phyloP scores from a whole-genome alignment of 2,329 filamentous ascomycete genomes.

The Trichoderma asperellum region DNA sequence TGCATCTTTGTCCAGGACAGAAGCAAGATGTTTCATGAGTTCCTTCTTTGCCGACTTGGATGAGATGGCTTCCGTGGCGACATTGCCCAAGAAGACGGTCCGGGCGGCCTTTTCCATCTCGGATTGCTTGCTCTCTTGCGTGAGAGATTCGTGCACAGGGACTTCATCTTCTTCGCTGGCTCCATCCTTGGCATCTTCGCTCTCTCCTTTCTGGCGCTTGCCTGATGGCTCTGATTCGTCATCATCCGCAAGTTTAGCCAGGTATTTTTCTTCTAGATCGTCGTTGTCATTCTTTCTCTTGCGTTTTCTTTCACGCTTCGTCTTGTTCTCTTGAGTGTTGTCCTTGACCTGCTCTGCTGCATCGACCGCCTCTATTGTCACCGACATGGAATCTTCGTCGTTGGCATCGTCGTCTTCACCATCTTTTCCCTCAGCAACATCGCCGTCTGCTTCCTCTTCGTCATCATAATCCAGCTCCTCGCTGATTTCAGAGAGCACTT shows the following conservation, averaged over 20 bases:
- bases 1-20: slow-evolving; percentile 64
- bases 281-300: slow-evolving; percentile 71
- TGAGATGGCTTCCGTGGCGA: slow-evolving; percentile 79
- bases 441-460: slow-evolving; percentile 35
- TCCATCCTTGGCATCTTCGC: slow-evolving; percentile 36
- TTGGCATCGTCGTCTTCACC: slow-evolving; percentile 37
- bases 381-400: slow-evolving; percentile 31
- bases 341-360: slow-evolving; percentile 45
- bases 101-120: slow-evolving; percentile 85
- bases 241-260: slow-evolving; percentile 65
- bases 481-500: slow-evolving; percentile 41
- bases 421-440: slow-evolving; percentile 32
- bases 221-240: slow-evolving; percentile 60
- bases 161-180: slow-evolving; percentile 53
- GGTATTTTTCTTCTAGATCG: slow-evolving; percentile 70
- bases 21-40: slow-evolving; percentile 76
- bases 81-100: slow-evolving; percentile 92
- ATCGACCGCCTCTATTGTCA: slow-evolving; percentile 41
- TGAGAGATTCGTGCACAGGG: slow-evolving; percentile 62
- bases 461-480: slow-evolving; percentile 43
- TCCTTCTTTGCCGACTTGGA: slow-evolving; percentile 80
- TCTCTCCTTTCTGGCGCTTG: slow-evolving; percentile 53
- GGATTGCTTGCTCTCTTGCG: slow-evolving; percentile 54
- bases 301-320: slow-evolving; percentile 59
- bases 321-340: slow-evolving; percentile 45